These are phyloP conservation scores for Teunomyces funiuensis DNA, from an alignment of 805 yeast genomes.

Conservation along the genomic window DNA sequence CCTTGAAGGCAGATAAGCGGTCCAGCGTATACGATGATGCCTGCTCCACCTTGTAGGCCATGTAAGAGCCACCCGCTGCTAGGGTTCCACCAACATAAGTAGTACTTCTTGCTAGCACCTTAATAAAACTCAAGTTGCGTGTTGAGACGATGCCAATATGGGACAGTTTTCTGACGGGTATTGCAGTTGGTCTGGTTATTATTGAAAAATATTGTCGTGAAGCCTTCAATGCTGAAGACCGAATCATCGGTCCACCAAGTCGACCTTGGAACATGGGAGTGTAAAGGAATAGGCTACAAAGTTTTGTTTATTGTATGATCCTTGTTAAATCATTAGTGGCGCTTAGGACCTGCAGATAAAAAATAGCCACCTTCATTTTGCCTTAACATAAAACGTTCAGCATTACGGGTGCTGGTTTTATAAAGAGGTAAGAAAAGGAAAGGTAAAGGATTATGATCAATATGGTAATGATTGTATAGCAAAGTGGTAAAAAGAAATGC, in stretches of 20 bases:
- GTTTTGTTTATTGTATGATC: constrained; percentile 1
- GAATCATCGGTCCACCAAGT: constrained; percentile 1
- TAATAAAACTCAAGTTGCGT: constrained; percentile 40
- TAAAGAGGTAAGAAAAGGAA: neutral
- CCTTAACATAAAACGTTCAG: neutral
- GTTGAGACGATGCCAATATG: constrained; percentile 1
- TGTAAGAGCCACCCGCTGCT: constrained; percentile 93
- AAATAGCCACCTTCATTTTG: neutral
- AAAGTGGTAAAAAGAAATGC: too few species aligned
- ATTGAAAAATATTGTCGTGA: neutral
- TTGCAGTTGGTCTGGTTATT: neutral
- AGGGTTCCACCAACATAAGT: constrained; percentile 86
- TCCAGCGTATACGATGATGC: constrained; percentile 73
- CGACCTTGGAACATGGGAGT: neutral
- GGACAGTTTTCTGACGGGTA: neutral
- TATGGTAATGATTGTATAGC: too few species aligned
- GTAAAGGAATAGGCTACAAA: neutral
- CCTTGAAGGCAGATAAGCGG: constrained; percentile 60
- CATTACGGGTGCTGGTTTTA: neutral
- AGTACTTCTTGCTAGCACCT: constrained; percentile 52
- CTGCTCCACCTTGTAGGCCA: constrained; percentile 89
- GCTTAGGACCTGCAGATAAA: neutral
- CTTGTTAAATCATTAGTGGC: constrained; percentile 1
- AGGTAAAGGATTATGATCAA: too few species aligned
- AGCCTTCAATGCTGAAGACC: constrained; percentile 3